A percentile compares a stretch with the other conserved stretches of the same genome.
phyloP scores from a whole-genome alignment of 2,329 filamentous ascomycete species.

The Penicillium corylophilum region DNA sequence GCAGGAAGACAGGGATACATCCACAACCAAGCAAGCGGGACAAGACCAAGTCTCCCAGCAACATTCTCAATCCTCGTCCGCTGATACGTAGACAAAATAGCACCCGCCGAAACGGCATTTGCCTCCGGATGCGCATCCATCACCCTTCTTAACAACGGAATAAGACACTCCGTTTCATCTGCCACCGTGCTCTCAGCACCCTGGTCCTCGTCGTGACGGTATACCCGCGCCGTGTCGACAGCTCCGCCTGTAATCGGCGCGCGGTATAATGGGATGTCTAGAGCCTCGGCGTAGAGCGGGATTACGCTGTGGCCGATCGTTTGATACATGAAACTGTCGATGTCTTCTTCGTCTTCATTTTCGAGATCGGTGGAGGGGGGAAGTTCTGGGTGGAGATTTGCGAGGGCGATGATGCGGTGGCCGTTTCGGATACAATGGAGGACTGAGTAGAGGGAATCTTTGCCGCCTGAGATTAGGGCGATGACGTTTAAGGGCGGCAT shows the following conservation, averaged over 20 bases:
- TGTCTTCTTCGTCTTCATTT: conserved; percentile 57
- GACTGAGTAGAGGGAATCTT: conserved; percentile 93
- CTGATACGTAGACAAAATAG: conserved; percentile 93
- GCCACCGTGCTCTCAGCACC: conserved; percentile 20
- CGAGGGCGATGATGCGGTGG: conserved; percentile 81
- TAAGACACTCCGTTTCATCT: conserved; percentile 87
- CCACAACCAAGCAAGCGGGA: conserved; percentile 86
- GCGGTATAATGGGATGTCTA: conserved; percentile 81
- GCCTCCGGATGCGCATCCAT: conserved; percentile 70
- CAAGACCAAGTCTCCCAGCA: conserved; percentile 76
- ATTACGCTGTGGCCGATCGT: conserved; percentile 88
- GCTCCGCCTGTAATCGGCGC: conserved; percentile 71
- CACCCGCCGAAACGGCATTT: conserved; percentile 85
- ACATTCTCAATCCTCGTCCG: conserved; percentile 93
- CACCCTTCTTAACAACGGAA: conserved; percentile 70
- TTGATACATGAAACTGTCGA: conserved; percentile 99
- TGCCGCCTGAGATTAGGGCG: conserved; percentile 90
- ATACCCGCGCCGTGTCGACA: conserved; percentile 70
- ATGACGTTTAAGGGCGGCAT: conserved; percentile 65
- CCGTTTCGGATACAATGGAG: conserved; percentile 86
- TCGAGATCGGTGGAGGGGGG: not conserved
- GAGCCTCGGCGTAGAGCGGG: conserved; percentile 76
- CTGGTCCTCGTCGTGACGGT: conserved; percentile 45
- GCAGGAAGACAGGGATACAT: conserved; percentile 75
- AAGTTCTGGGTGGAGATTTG: conserved; percentile 74